Evolutionary conservation across 2,329 filamentous ascomycete species (phyloP), one percentile per base, ranked within the genome.

Genomic region (Cercospora sp.): DNA sequence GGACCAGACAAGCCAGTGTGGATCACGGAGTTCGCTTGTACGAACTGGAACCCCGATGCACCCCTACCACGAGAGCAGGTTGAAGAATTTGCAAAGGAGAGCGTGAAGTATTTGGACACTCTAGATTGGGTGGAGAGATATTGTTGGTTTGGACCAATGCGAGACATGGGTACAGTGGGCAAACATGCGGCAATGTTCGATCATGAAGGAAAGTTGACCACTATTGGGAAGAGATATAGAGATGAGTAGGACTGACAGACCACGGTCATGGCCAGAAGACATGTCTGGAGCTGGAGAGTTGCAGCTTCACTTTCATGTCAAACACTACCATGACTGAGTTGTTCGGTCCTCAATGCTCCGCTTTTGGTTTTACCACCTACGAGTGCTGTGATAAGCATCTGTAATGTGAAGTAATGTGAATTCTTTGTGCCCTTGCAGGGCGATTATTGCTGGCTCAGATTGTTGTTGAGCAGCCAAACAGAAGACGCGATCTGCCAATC

Each of bases 71-170:
- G 45, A 62, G 73, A 74, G 55, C 73, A 77, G 62, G 77, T 78
- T 2, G 74, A 76, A 70, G 61, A 51, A 21, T 77, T 78, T 69
- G 72, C 74, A 40, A 65, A 45, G 60, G 72, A 75, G 30, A 73
- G 67, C 63, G 66, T 70, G 9, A 74, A 74, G 69, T 78, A 78
- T 68, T 67, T 78, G 4, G 77, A 78, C 60, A 64, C 65, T 21
- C 37, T 78, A 66, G 76, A 78, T 26, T 78, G 77, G 77, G 74
- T 78, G 28, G 76, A 78, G 68, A 60, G 74, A 59, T 78, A 77
- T 71, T 73, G 72, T 28, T 78, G 76, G 74, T 78, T 78, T 70
- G 77, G 75, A 3, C 66, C 75, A 16, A 77, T 77, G 75, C 65
- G 76, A 43, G 71, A 78, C 51, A 69, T 62, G 2, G 77, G 75